phyloP scores from a whole-genome alignment of 1,139 yeast species.

The Petasospora rhodanensis region DNA sequence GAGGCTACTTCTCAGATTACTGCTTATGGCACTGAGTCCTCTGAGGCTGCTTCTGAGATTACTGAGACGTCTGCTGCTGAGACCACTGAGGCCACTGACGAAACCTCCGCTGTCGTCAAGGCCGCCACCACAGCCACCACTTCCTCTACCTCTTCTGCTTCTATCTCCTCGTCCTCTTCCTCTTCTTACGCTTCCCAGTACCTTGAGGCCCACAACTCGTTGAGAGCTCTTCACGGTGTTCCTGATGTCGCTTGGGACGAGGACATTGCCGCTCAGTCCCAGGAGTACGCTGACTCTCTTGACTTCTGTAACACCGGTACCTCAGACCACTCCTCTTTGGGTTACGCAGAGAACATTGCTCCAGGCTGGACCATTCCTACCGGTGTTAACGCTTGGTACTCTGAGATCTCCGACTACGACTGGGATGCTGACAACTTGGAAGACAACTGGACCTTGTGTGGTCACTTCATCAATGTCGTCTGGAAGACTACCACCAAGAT shows the following conservation, averaged over 20 bases:
- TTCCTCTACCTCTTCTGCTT: conserved; percentile 15
- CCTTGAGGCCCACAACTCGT: conserved; percentile 59
- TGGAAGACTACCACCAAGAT: conserved; percentile 68
- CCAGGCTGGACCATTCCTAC: conserved; percentile 57
- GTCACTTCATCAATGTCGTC: conserved; percentile 82
- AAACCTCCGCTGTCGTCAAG: conserved; percentile 14
- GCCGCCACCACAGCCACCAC: conserved; percentile 14
- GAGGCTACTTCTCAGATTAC: too few species aligned
- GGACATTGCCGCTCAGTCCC: conserved; percentile 61
- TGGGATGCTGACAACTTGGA: conserved; percentile 40
- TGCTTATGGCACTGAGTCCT: too few species aligned
- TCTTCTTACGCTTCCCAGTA: conserved; percentile 31
- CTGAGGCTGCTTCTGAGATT: too few species aligned
- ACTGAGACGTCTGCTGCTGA: too few species aligned
- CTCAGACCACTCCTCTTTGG: conserved; percentile 73
- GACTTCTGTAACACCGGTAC: conserved; percentile 66
- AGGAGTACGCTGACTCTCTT: conserved; percentile 61
- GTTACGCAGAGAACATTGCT: conserved; percentile 86
- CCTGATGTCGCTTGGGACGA: conserved; percentile 59
- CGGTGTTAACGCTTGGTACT: conserved; percentile 82
- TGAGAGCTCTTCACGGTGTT: conserved; percentile 66
- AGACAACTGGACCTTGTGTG: too few species aligned
- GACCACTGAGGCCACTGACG: too few species aligned
- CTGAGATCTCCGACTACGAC: conserved; percentile 59
- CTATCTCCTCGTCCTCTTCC: conserved; percentile 19